A percentile compares a stretch with the other conserved stretches of the same genome.
Evolutionary conservation across 106 monocot genomes (phyloP).

Genomic region (Allium sativum): DNA sequence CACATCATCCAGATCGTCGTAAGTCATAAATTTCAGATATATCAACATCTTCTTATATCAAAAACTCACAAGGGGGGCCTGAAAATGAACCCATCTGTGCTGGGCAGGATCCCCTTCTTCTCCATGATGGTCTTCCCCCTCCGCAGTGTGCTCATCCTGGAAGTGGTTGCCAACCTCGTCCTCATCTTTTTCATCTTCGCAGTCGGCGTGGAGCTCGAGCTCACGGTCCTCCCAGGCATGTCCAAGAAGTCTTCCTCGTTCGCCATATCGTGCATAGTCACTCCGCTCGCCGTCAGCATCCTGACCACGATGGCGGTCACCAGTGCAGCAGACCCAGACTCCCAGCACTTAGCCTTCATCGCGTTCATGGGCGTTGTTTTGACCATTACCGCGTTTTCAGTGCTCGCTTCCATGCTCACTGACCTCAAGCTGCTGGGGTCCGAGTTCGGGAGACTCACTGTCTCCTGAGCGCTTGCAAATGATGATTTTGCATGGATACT

Average conservation of each 20-base stretch:
- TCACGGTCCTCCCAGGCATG: constrained; percentile 8
- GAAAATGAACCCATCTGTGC: neutral
- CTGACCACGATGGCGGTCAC: neutral
- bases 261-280: neutral
- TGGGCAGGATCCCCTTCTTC: constrained; percentile 1
- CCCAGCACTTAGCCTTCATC: constrained; percentile 5
- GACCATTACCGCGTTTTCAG: constrained; percentile 25
- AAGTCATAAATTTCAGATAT: neutral
- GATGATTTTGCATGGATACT: constrained; percentile 6
- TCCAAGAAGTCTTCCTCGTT: neutral
- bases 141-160: constrained; percentile 8
- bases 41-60: no score
- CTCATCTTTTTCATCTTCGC: constrained; percentile 22
- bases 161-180: constrained; percentile 9
- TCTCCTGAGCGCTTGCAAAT: constrained; percentile 22
- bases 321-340: no score
- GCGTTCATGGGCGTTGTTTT: constrained; percentile 10
- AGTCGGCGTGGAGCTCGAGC: constrained; percentile 26
- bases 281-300: neutral
- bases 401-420: constrained; percentile 24
- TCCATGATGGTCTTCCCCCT: constrained; percentile 1
- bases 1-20: constrained; percentile 9
- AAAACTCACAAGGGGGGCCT: constrained; percentile 6
- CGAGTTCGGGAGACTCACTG: constrained; percentile 28
- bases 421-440: constrained; percentile 34